These are phyloP conservation scores for Saccharomyces pastorianus DNA, from an alignment of 1,139 yeast genomes.

Conservation along the genomic window DNA sequence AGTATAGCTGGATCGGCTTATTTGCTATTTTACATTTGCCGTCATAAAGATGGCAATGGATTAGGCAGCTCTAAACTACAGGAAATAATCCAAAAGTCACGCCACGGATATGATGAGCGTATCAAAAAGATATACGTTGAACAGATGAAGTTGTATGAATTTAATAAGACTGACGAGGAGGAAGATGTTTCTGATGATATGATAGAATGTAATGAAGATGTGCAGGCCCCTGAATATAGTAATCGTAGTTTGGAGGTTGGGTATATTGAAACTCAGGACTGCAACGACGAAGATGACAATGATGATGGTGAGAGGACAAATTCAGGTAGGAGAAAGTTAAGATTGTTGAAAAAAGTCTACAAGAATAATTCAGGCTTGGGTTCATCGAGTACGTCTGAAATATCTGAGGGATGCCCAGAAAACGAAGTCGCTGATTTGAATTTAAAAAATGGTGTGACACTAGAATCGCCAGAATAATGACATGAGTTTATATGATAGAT, in stretches of 20 bases:
- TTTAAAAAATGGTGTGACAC: neutral
- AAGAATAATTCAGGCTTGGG: neutral
- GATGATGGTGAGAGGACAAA: conserved; percentile 12
- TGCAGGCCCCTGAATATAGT: conserved; percentile 13
- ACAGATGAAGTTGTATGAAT: conserved; percentile 21
- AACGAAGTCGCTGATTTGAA: neutral
- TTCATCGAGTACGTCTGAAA: neutral
- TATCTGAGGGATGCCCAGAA: neutral
- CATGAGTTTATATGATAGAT: neutral
- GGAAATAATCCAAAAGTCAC: conserved; percentile 29
- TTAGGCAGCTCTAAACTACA: conserved; percentile 30
- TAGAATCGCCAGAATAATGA: neutral
- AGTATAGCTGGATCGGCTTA: conserved; percentile 80
- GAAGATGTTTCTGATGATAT: conserved; percentile 4
- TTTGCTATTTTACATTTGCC: conserved; percentile 69
- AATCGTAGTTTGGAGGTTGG: conserved; percentile 26
- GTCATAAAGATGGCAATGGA: conserved; percentile 23
- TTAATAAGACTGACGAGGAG: conserved; percentile 20
- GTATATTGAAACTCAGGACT: conserved; percentile 6
- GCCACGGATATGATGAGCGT: conserved; percentile 27
- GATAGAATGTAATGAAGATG: neutral
- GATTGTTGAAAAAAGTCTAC: conserved; percentile 22
- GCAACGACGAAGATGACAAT: conserved; percentile 8
- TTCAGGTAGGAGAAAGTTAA: conserved; percentile 23
- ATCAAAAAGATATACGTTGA: conserved; percentile 14